Conservation (phyloP, 257 asterid species). For the Plantago elongata region DNA sequence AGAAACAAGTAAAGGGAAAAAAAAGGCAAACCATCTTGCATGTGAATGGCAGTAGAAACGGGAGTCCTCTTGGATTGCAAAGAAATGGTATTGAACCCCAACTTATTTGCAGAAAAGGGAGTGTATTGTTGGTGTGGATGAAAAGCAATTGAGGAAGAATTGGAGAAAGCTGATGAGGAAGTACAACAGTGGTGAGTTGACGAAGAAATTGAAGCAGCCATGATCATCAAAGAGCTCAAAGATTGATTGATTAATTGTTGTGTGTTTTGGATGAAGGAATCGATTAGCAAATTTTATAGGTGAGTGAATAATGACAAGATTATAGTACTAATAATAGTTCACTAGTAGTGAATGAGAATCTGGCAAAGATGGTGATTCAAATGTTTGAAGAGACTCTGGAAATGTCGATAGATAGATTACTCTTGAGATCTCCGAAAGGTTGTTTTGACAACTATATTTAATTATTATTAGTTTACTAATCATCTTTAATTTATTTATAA, state of each 20-base stretch:
- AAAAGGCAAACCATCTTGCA: constrained; percentile 65
- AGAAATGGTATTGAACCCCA: constrained; percentile 32
- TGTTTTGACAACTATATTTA: too few relatives aligned
- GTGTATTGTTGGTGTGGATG: constrained; percentile 22
- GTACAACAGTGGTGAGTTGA: constrained; percentile 40
- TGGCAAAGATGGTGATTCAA: background rate
- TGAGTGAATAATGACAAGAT: background rate
- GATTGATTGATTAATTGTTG: constrained; percentile 7
- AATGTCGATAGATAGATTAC: constrained; percentile 35
- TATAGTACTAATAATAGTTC: background rate
- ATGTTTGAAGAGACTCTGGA: constrained; percentile 33
- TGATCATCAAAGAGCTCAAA: constrained; percentile 7
- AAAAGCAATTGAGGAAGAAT: constrained; percentile 36
- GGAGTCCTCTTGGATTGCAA: constrained; percentile 42
- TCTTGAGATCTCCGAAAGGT: constrained; percentile 87
- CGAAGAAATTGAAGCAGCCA: constrained; percentile 59
- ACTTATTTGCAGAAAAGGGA: constrained; percentile 27
- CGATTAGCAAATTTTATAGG: too few relatives aligned
- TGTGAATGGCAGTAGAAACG: constrained; percentile 42
- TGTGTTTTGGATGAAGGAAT: background rate
- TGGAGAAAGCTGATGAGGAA: constrained; percentile 43
- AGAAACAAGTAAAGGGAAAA: background rate
- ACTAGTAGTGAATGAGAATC: too few relatives aligned
- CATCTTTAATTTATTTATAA: too few relatives aligned
- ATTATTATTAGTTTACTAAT: too few relatives aligned